phyloP scores from a whole-genome alignment of 495 filamentous ascomycete genomes.

The Zalerion maritima region DNA sequence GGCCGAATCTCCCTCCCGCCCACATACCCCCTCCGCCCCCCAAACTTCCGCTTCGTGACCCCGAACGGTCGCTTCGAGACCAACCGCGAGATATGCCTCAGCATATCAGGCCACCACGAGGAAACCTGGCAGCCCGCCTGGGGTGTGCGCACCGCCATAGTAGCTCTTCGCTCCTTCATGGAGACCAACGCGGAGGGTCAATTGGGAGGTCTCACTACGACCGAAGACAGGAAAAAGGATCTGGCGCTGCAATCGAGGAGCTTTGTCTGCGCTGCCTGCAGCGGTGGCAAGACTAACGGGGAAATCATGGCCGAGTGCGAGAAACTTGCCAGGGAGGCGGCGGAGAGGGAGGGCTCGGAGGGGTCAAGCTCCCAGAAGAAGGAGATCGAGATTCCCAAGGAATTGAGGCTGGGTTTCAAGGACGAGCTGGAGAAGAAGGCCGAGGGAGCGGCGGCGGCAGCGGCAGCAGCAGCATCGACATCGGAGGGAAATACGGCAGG shows the following conservation, averaged over 20 bases:
- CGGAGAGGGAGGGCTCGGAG: conserved; percentile 27
- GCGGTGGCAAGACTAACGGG: conserved; percentile 46
- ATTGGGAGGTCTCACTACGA: conserved; percentile 73
- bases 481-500: conserved; percentile 7
- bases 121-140: conserved; percentile 98
- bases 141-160: conserved; percentile 71
- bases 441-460: conserved; percentile 4
- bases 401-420: conserved; percentile 43
- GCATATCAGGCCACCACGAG: conserved; percentile 87
- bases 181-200: conserved; percentile 63
- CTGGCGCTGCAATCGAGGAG: conserved; percentile 46
- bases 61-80: conserved; percentile 87
- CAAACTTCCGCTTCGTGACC: conserved; percentile 86
- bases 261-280: conserved; percentile 55
- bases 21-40: conserved; percentile 77
- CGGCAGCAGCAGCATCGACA: not conserved
- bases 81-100: conserved; percentile 92
- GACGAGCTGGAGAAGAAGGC: conserved; percentile 32
- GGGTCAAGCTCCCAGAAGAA: conserved; percentile 12
- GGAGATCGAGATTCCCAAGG: conserved; percentile 39
- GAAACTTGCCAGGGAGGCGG: conserved; percentile 37
- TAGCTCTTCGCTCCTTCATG: conserved; percentile 60
- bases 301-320: conserved; percentile 58
- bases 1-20: conserved; percentile 86
- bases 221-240: conserved; percentile 41